Conservation (phyloP, 306 rosid genomes). For the Lablab purpureus region DNA sequence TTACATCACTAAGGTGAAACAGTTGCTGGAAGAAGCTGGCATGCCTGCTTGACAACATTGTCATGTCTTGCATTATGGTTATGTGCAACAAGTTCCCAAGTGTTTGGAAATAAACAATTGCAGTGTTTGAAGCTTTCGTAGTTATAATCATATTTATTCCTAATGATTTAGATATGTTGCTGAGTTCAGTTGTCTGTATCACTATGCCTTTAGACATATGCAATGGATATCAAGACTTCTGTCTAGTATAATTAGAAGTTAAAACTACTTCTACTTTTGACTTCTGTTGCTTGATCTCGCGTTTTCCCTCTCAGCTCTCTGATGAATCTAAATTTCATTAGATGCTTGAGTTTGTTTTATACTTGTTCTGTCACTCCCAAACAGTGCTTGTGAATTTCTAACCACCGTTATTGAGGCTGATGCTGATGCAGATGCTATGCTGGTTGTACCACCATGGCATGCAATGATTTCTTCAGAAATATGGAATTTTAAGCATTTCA, state of each 20-base stretch:
- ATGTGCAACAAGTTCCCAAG: conserved; percentile 36
- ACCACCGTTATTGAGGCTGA: background rate
- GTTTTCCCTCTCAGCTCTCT: background rate
- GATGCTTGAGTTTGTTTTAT: background rate
- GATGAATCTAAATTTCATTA: conserved; percentile 14
- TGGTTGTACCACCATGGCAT: background rate
- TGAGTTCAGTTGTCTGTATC: conserved; percentile 19
- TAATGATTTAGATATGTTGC: conserved; percentile 42
- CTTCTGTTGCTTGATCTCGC: conserved; percentile 15
- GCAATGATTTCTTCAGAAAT: conserved; percentile 1
- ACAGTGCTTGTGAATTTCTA: background rate
- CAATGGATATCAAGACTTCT: background rate
- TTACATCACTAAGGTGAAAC: conserved; percentile 94
- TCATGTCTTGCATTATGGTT: conserved; percentile 35
- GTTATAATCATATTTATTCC: conserved; percentile 23
- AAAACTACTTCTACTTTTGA: background rate
- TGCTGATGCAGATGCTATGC: background rate
- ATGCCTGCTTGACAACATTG: conserved; percentile 53
- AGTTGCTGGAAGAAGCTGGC: conserved; percentile 78
- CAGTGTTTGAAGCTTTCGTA: conserved; percentile 37
- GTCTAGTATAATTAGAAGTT: conserved; percentile 15
- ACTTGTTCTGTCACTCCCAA: conserved; percentile 1
- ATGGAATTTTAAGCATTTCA: background rate
- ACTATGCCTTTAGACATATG: conserved; percentile 35
- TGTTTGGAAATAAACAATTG: conserved; percentile 48